phyloP scores from a whole-genome alignment of 306 rosid species.

The Dalbergia oliveri region DNA sequence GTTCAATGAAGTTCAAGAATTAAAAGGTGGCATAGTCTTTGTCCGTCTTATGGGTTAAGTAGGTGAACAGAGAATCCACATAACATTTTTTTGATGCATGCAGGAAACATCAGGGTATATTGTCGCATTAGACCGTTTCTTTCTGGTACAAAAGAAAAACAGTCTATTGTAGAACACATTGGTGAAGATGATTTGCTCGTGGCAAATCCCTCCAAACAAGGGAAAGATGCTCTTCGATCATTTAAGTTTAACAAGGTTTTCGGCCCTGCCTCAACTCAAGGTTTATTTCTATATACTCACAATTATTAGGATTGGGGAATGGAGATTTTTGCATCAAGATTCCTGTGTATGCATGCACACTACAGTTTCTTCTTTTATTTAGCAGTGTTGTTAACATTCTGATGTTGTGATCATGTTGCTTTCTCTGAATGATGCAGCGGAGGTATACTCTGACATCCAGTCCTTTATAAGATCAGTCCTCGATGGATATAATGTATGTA shows the following conservation, averaged over 20 bases:
- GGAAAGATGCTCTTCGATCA: constrained; percentile 54
- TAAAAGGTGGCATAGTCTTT: constrained; percentile 51
- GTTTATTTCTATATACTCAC: constrained; percentile 39
- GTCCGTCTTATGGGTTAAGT: constrained; percentile 5
- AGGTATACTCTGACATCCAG: constrained; percentile 67
- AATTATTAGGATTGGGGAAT: constrained; percentile 14
- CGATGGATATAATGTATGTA: constrained; percentile 75
- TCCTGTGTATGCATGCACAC: constrained; percentile 1
- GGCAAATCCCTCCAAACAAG: constrained; percentile 56
- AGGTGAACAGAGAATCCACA: constrained; percentile 29
- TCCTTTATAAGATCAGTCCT: constrained; percentile 64
- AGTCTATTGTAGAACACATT: constrained; percentile 49
- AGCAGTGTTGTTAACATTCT: constrained; percentile 12
- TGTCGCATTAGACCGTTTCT: constrained; percentile 67
- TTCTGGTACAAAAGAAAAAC: constrained; percentile 46
- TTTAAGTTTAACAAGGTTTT: constrained; percentile 56
- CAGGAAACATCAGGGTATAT: constrained; percentile 77
- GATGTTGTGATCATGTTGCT: constrained; percentile 21
- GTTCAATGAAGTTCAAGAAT: constrained; percentile 60
- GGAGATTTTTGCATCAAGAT: constrained; percentile 2
- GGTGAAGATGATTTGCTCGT: constrained; percentile 55
- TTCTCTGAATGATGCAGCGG: constrained; percentile 50
- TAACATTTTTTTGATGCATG: neutral
- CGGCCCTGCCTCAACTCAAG: constrained; percentile 53
- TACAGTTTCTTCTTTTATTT: neutral